Base-by-base conservation (phyloP, 352 stramenopile genomes). In the Phytophthora podocarpi region DNA sequence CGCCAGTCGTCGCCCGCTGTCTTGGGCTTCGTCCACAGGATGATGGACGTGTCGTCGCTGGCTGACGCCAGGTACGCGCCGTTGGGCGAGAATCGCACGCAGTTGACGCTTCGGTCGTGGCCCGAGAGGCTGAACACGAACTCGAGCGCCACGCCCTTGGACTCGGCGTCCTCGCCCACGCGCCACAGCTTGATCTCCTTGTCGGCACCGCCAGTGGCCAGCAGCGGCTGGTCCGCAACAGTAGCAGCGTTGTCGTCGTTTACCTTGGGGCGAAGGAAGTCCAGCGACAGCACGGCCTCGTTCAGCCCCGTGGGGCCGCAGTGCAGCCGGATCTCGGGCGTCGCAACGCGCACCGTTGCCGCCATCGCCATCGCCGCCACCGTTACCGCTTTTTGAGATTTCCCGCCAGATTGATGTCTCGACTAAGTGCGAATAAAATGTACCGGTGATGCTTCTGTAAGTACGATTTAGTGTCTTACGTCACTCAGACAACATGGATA, bases 91-190 rank as follows among this genome's bases (percentile, higher is more conserved):
- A 97, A 97, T n/a, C 89, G 88, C 40, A 97, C 89, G 53, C 87
- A 96, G 67, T 97, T 97, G 60, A 97, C 75, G 59, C 86, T 96
- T 46, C 89, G 85, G 52, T 97, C 87, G 67, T 97, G 90, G 10
- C 89, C 88, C 6, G 85, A 80, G 26, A 96, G 81, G 46, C 83
- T 92, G 64, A 95, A 93, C 31, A 96, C 63, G 55, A 95, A 96
- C 18, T 88, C 72, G 13, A 91, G 77, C 1, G 67, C 71, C 20
- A 64, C 16, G 18, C 30, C 40, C 1, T 55, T 58, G 13, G 21
- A 32, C 18, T 62, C 42, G 15, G 41, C 24, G 8, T 54, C 56
- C 1, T 74, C 58, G 8, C 64, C 54, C 36, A 94, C 77, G 26
- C 83, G 80, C 87, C 87, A 96, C 12, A 96, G 67, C 48, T 93